Evolutionary conservation across 108 stramenopile genomes (phyloP).

Genomic region (Bacterosira constricta): DNA sequence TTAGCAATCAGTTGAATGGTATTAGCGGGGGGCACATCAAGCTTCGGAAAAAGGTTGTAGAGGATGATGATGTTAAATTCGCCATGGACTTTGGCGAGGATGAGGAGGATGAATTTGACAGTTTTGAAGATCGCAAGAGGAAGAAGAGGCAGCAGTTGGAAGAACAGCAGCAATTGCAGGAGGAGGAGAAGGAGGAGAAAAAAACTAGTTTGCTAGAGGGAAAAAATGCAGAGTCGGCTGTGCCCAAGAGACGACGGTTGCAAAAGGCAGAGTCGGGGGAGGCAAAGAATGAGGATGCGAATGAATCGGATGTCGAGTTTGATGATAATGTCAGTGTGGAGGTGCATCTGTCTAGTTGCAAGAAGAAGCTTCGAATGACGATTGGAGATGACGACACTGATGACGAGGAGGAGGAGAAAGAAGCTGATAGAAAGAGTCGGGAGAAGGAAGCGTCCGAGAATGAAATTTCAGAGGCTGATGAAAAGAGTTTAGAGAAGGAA

Average conservation of each 20-base stretch:
- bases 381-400: constrained; percentile 14
- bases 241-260: background rate
- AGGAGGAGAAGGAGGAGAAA: background rate
- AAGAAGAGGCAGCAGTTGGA: background rate
- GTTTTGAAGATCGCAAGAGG: background rate
- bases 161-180: background rate
- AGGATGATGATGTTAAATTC: background rate
- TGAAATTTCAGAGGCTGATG: too few relatives aligned
- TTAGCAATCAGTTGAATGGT: background rate
- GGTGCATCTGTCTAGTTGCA: background rate
- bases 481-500: background rate
- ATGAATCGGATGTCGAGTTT: constrained; percentile 26
- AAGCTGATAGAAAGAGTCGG: too few relatives aligned
- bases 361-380: constrained; percentile 20
- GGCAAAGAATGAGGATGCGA: background rate
- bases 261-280: background rate
- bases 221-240: background rate
- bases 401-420: background rate
- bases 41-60: background rate
- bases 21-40: constrained; percentile 7
- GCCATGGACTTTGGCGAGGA: background rate
- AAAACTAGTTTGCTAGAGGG: too few relatives aligned
- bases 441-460: too few relatives aligned
- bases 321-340: background rate
- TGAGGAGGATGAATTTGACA: background rate